Evolutionary conservation across 192 early-diverging fungal species (phyloP).

Genomic region (Lunasporangiospora selenospora): DNA sequence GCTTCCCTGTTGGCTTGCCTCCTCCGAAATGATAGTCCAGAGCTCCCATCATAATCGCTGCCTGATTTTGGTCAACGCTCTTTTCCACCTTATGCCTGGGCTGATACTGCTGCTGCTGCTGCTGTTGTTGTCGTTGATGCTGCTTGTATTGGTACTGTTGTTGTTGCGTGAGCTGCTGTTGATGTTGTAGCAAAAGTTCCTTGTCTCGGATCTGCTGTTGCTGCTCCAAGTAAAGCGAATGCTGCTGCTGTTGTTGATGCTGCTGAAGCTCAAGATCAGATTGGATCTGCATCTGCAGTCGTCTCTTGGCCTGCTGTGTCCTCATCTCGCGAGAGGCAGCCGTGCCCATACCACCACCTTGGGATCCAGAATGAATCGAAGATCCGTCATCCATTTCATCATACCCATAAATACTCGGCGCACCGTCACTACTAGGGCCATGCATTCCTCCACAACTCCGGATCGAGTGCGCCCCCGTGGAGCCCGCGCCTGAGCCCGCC

Average conservation of each 20-base stretch:
- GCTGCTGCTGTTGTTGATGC: slow-evolving; percentile 12
- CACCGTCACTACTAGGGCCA: slow-evolving; percentile 14
- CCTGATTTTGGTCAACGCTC: slow-evolving; percentile 1
- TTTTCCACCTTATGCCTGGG: not conserved
- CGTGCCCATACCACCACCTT: no score
- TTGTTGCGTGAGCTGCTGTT: slow-evolving; percentile 16
- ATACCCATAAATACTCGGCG: slow-evolving; percentile 16
- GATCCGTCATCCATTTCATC: slow-evolving; percentile 27
- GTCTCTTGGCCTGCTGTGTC: slow-evolving; percentile 31
- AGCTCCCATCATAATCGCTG: slow-evolving; percentile 1
- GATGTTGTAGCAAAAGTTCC: no score
- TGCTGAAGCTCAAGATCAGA: slow-evolving; percentile 8
- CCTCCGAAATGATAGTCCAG: slow-evolving; percentile 36
- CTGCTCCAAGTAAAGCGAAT: not conserved
- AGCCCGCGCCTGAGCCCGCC: no score
- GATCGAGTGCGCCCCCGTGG: not conserved
- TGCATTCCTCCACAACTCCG: no score
- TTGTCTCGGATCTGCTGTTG: no score
- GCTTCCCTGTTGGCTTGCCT: no score
- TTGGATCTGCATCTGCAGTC: slow-evolving; percentile 44
- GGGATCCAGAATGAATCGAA: slow-evolving; percentile 6
- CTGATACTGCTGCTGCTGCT: slow-evolving; percentile 16
- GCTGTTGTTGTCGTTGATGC: slow-evolving; percentile 19
- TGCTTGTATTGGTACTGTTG: not conserved
- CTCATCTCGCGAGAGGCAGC: not conserved